Evolutionary conservation across 2,329 filamentous ascomycete genomes (phyloP).

Genomic region (Aspergillus amoenus): DNA sequence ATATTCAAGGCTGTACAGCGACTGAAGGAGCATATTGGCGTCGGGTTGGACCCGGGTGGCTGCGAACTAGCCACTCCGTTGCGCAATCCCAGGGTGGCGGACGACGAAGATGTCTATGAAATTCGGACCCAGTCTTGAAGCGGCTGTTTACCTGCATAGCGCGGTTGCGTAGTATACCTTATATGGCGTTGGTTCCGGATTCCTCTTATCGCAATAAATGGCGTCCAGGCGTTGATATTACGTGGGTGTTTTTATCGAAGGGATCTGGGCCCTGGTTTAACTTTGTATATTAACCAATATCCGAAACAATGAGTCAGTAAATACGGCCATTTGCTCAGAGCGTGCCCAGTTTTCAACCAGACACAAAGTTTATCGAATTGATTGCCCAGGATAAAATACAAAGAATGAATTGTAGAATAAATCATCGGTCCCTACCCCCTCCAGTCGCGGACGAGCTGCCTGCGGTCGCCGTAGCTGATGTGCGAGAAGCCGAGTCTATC

Average conservation of each 20-base stretch:
- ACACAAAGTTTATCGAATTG: not conserved
- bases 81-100: conserved; percentile 50
- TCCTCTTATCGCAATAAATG: not conserved
- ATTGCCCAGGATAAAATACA: not conserved
- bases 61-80: conserved; percentile 54
- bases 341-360: not conserved
- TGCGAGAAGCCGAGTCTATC: conserved; percentile 4
- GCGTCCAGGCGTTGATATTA: not conserved
- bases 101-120: conserved; percentile 50
- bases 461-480: conserved; percentile 12
- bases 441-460: conserved; percentile 15
- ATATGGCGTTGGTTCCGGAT: not conserved
- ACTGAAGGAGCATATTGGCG: conserved; percentile 53
- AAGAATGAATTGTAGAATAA: not conserved
- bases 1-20: conserved; percentile 47
- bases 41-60: conserved; percentile 54
- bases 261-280: not conserved
- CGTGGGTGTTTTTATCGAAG: not conserved
- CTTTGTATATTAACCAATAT: not conserved
- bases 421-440: conserved; percentile 18
- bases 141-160: not conserved
- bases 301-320: not conserved
- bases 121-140: conserved; percentile 5
- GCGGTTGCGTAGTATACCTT: not conserved
- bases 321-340: not conserved